Percentiles rank a stretch among this genome's conserved stretches.
Conservation (phyloP, 768 basidiomycete species). For the Flagelloscypha sp. region DNA sequence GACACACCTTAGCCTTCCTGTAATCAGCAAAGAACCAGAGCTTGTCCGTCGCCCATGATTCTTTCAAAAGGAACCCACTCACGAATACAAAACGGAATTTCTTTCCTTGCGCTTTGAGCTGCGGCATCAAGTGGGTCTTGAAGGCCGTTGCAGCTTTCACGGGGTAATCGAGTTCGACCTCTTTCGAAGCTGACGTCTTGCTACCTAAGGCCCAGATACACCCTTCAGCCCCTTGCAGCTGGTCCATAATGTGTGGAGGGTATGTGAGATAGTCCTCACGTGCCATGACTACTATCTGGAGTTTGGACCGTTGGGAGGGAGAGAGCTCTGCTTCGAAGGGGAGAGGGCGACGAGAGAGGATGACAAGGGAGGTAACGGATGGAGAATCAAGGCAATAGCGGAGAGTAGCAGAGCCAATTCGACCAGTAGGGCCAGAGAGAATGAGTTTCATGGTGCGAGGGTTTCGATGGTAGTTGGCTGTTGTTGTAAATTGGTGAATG, state of each 20-base stretch:
- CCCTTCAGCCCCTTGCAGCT: constrained; percentile 5
- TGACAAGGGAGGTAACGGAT: constrained; percentile 4
- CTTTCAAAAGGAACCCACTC: no score
- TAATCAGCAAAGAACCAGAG: no score
- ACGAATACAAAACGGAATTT: no score
- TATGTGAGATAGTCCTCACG: constrained; percentile 8
- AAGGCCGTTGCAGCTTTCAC: constrained; percentile 2
- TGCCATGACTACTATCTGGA: constrained; percentile 6
- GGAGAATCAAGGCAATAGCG: constrained; percentile 2
- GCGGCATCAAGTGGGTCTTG: no score
- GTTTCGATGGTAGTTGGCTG: no score
- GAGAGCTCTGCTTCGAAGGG: neutral
- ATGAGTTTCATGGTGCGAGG: constrained; percentile 7
- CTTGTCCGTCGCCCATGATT: no score
- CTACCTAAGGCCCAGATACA: no score
- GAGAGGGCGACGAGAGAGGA: constrained; percentile 6
- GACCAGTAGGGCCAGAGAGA: constrained; percentile 7
- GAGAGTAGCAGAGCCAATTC: constrained; percentile 5
- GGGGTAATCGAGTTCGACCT: constrained; percentile 9
- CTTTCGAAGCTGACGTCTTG: no score
- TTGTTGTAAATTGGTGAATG: no score
- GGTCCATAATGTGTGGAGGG: neutral
- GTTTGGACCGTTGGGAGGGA: constrained; percentile 3
- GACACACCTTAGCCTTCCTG: no score
- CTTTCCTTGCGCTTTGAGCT: no score